phyloP scores from a whole-genome alignment of 768 basidiomycete genomes.

The Coprinopsis strossmayeri region DNA sequence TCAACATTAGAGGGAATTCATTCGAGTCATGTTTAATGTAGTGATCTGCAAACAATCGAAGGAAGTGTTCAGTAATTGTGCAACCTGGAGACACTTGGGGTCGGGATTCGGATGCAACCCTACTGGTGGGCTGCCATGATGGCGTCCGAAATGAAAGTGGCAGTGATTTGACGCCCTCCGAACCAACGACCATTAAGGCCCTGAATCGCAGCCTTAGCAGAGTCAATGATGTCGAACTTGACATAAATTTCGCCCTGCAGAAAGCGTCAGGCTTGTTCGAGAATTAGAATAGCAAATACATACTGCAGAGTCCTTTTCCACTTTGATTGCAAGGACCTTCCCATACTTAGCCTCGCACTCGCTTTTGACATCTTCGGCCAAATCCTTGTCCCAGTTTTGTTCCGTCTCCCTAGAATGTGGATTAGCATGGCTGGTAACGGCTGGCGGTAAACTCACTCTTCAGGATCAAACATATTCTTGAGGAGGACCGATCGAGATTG shows the following conservation, averaged over 20 bases:
- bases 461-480: constrained; percentile 97
- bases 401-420: constrained; percentile 75
- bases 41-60: constrained; percentile 20
- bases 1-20: constrained; percentile 26
- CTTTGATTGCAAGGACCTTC: constrained; percentile 76
- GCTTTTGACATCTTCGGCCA: constrained; percentile 92
- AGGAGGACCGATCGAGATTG: constrained; percentile 85
- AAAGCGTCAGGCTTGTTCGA: constrained; percentile 9
- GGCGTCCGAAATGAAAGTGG: constrained; percentile 86
- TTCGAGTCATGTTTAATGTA: constrained; percentile 18
- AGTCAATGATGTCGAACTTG: constrained; percentile 76
- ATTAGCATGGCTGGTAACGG: neutral
- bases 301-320: constrained; percentile 92
- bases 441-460: constrained; percentile 57
- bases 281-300: constrained; percentile 4
- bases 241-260: constrained; percentile 93
- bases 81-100: neutral
- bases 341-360: constrained; percentile 95
- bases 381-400: constrained; percentile 92
- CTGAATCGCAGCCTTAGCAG: constrained; percentile 78
- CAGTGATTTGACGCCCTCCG: constrained; percentile 84
- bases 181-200: constrained; percentile 97
- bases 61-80: constrained; percentile 25
- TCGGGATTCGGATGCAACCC: neutral
- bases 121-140: constrained; percentile 89